Base-by-base conservation (phyloP, 768 basidiomycete species). In the Boletus rufocinnamomeus region DNA sequence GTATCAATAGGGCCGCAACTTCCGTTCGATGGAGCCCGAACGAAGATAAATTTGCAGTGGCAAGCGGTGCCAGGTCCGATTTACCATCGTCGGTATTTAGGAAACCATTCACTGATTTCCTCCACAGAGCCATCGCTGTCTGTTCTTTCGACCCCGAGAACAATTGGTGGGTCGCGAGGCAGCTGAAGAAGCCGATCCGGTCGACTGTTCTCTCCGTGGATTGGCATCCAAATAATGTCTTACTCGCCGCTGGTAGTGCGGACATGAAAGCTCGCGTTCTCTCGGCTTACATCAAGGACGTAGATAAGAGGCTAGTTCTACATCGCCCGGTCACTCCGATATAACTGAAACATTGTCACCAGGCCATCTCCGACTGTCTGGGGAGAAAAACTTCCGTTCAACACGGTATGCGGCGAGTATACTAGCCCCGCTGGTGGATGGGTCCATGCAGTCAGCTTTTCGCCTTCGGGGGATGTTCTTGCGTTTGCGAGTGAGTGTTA, bases 191-290 rank as follows among this genome's bases (percentile, higher is more conserved):
- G 75, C 97, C 97, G 27, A 90, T 99, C 68, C 78, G 94, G 62
- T 94, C 94, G 5, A 99, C 97, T 1, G 95, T 99, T 16, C 80
- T 98, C 43, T 85, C 88, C 6, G 79, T 99, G 64, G 96, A 98
- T 64, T 99, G 97, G 97, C 97, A 99, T 71, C 95, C 97, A 28
- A 98, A 98, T 81, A 98, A 97, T 70, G 95, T 98, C 16, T 80
- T 99, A 7, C 85, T 99, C 28, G 97, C 96, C 5, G 91, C 96
- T 37, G 97, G 97, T n/a, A 88, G 93, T 58, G 95, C 96, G 0
- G 97, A 99, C 70, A 93, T 93, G 85, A 96, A 96, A 75, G 97
- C 97, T 13, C 84, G 95, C 21, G 97, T 99, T 9, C 92, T 98
- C 74, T 98, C 95, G 1, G 97, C 95, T 4, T 98, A 93, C 74